Evolutionary conservation across 2,329 filamentous ascomycete genomes (phyloP).

Genomic region (Alternaria brassicicola): DNA sequence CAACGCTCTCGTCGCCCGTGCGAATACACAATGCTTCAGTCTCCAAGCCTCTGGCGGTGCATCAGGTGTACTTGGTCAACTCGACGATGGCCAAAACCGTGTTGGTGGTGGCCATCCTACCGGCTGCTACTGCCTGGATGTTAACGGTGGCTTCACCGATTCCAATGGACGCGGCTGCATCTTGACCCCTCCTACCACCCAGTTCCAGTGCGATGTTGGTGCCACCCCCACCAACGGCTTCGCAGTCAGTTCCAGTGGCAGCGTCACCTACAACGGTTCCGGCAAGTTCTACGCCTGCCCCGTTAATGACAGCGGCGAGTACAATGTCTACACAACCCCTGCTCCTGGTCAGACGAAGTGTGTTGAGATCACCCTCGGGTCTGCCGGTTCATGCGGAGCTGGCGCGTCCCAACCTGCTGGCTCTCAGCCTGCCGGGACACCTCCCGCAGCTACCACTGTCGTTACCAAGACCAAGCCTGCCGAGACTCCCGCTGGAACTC

Average conservation of each 20-base stretch:
- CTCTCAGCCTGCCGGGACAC: not conserved
- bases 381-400: conserved; percentile 28
- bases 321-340: conserved; percentile 60
- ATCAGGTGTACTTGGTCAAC: conserved; percentile 63
- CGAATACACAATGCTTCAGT: conserved; percentile 25
- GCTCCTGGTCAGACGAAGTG: conserved; percentile 56
- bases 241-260: conserved; percentile 59
- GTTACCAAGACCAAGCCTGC: not conserved
- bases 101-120: conserved; percentile 58
- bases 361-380: conserved; percentile 54
- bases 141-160: conserved; percentile 59
- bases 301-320: conserved; percentile 60
- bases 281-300: conserved; percentile 66
- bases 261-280: conserved; percentile 59
- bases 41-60: conserved; percentile 34
- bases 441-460: not conserved
- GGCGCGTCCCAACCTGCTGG: conserved; percentile 8
- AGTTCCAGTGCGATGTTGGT: conserved; percentile 67
- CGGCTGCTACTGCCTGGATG: conserved; percentile 62
- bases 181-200: conserved; percentile 64
- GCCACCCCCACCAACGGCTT: conserved; percentile 60
- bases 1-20: conserved; percentile 30
- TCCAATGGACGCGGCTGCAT: conserved; percentile 64
- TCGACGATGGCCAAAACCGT: conserved; percentile 67
- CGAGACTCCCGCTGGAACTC: not conserved